Base-by-base conservation (phyloP, 2,329 filamentous ascomycete species). In the Simplicillium sp. region DNA sequence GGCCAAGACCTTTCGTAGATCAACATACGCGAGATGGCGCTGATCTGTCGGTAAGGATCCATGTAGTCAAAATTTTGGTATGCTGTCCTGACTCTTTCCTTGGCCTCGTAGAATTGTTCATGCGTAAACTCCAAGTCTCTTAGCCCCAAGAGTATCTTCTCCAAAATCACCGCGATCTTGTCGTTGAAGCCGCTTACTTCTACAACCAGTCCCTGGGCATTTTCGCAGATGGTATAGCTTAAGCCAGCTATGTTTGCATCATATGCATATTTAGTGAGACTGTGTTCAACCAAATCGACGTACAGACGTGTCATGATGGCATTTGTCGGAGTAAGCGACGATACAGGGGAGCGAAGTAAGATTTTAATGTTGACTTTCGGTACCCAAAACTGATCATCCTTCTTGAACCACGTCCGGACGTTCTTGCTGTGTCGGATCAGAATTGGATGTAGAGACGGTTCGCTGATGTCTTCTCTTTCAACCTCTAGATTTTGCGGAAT, bases 321-420 rank as follows among this genome's bases (percentile, higher is more conserved):
- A 46, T 84, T 88, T 42, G 84, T 80, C 2, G 88, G 84, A 4
- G 85, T 88, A 2, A 85, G 75, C 57, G 79, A 81, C n/a, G 85
- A 79, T 35, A 94, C 64, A 0, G 88, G 84, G 44, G 82, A 94
- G 51, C 82, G 78, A 49, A 94, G 72, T 50, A 82, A 87, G 48
- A 95, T 77, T 48, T 88, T 77, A 14, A 97, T 68, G 44, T 88
- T 92, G 3, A 87, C 92, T 60, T 94, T 95, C 7, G 92, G 92
- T 8, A 97, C 92, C 89, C 90, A 97, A 62, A 97, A 98, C 1
- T 82, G 88, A 52, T 98, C 92, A 54, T 98, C 92, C 64, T 97
- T 97, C 70, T 98, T 98, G 70, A 82, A 96, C 92, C 92, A 98
- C 3, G 87, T 83, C 25, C 89, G 80, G 1, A 86, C 80, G 29